phyloP scores from a whole-genome alignment of 83 land plant species.

The Diphasiastrum complanatum region DNA sequence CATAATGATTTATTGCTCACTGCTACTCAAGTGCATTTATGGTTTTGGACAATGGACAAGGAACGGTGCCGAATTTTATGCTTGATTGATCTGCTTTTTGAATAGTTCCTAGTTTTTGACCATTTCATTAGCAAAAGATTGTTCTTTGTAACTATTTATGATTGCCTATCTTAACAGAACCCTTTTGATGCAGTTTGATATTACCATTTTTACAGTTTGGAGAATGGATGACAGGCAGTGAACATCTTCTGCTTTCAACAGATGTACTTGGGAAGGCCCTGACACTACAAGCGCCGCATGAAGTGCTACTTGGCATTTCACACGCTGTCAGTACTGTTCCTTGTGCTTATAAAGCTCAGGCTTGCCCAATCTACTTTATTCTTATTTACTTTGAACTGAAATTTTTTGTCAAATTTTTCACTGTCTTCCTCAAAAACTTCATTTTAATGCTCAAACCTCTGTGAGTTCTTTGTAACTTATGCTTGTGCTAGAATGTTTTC shows the following conservation, averaged over 20 bases:
- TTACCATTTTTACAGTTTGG: conserved; percentile 36
- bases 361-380: background rate
- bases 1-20: background rate
- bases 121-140: too few species aligned
- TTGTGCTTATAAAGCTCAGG: background rate
- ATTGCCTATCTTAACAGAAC: background rate
- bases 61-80: too few species aligned
- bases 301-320: conserved; percentile 20
- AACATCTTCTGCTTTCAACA: conserved; percentile 19
- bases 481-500: background rate
- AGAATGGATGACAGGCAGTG: conserved; percentile 19
- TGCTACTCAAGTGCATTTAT: background rate
- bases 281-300: conserved; percentile 20
- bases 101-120: too few species aligned
- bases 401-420: background rate
- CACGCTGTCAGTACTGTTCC: conserved; percentile 20
- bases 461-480: background rate
- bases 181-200: conserved; percentile 20
- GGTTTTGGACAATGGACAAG: too few species aligned
- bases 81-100: too few species aligned
- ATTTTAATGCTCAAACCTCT: background rate
- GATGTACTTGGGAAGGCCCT: conserved; percentile 34
- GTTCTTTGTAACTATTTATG: background rate
- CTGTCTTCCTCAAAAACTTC: background rate
- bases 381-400: too few species aligned